A percentile compares a stretch with the other conserved stretches of the same genome.
These are phyloP conservation scores for Rhinocladiella similis DNA, from an alignment of 2,329 filamentous ascomycete genomes.

Conservation along the genomic window DNA sequence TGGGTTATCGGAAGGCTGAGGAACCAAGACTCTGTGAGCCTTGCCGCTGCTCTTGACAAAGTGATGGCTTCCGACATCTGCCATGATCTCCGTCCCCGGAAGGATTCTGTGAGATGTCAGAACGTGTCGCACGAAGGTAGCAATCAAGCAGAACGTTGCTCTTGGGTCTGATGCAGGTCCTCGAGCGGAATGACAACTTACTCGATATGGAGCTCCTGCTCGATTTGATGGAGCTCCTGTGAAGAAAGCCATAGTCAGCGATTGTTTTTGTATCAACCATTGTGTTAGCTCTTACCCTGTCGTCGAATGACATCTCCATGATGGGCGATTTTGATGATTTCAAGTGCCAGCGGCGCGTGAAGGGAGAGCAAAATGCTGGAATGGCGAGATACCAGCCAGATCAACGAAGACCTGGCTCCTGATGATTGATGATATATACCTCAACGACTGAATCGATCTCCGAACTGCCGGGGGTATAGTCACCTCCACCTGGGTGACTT, in stretches of 20 bases:
- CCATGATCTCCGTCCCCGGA: constrained; percentile 61
- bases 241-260: background rate
- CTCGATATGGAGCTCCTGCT: constrained; percentile 47
- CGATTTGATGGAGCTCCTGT: constrained; percentile 27
- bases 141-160: no score
- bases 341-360: background rate
- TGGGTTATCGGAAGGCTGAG: constrained; percentile 50
- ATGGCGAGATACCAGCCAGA: background rate
- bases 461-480: background rate
- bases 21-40: constrained; percentile 44
- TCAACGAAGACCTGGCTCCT: background rate
- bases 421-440: background rate
- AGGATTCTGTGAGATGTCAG: constrained; percentile 39
- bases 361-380: background rate
- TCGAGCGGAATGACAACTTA: background rate
- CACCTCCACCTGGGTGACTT: background rate
- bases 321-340: constrained; percentile 16
- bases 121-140: background rate
- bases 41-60: constrained; percentile 57
- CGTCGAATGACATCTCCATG: constrained; percentile 53
- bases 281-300: constrained; percentile 33
- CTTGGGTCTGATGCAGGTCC: background rate
- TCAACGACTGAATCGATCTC: background rate
- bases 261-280: background rate
- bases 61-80: constrained; percentile 62